phyloP scores from a whole-genome alignment of 169 alveolate genomes.

The Perkinsus marinus region DNA sequence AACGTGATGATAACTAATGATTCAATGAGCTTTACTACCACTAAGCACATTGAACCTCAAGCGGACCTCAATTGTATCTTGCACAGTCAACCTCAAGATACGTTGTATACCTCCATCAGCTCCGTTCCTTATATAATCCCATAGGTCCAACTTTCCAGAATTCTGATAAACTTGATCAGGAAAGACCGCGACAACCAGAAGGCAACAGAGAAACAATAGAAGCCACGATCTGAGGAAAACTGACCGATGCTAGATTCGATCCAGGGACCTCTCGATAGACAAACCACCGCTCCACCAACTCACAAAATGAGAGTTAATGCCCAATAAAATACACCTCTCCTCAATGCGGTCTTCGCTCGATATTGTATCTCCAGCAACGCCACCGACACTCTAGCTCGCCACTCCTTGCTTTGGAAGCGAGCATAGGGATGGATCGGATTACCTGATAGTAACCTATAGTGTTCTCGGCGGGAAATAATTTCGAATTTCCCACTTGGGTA shows the following conservation, averaged over 20 bases:
- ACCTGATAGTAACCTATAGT: background rate
- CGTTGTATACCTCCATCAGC: background rate
- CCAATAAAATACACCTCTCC: background rate
- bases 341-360: background rate
- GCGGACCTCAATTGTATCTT: background rate
- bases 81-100: background rate
- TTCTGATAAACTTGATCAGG: background rate
- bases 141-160: background rate
- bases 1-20: no score
- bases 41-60: background rate
- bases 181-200: background rate
- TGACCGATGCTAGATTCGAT: background rate
- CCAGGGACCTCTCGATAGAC: background rate
- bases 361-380: background rate
- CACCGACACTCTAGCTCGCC: background rate
- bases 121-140: background rate
- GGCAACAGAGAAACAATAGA: background rate
- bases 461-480: background rate
- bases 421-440: background rate
- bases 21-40: background rate
- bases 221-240: background rate
- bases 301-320: background rate
- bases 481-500: no score
- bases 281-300: background rate
- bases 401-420: background rate